phyloP scores from a whole-genome alignment of 306 rosid species.

The Calophaca sinica region DNA sequence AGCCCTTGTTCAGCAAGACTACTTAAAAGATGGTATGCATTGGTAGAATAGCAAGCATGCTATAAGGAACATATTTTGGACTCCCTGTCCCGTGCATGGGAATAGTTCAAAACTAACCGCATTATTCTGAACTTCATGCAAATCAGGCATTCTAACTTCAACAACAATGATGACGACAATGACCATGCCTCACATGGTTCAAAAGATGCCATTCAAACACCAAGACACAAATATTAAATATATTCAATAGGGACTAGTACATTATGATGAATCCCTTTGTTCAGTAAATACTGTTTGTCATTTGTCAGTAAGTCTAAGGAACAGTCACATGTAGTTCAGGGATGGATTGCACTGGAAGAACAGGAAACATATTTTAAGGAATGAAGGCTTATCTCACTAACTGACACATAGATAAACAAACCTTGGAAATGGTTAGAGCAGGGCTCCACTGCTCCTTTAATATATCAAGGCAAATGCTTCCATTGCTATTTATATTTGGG shows the following conservation, averaged over 20 bases:
- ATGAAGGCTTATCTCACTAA: not conserved
- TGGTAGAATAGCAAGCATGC: not conserved
- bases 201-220: not conserved
- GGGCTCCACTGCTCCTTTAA: constrained; percentile 97
- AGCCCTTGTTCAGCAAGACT: too few species aligned
- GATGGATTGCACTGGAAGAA: not conserved
- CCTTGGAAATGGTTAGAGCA: constrained; percentile 93
- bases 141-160: not conserved
- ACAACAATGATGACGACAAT: not conserved
- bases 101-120: not conserved
- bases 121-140: constrained; percentile 45
- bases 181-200: too few species aligned
- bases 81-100: not conserved
- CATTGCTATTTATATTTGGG: constrained; percentile 87
- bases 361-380: not conserved
- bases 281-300: not conserved
- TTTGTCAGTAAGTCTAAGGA: not conserved
- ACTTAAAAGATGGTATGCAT: not conserved
- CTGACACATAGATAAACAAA: constrained; percentile 32
- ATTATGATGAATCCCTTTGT: constrained; percentile 5
- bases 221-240: not conserved
- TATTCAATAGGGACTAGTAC: not conserved
- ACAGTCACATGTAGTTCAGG: not conserved
- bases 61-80: not conserved
- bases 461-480: constrained; percentile 92